Percentiles rank a stretch among this genome's conserved stretches.
phyloP scores from a whole-genome alignment of 768 basidiomycete species.

The Suillus decipiens region DNA sequence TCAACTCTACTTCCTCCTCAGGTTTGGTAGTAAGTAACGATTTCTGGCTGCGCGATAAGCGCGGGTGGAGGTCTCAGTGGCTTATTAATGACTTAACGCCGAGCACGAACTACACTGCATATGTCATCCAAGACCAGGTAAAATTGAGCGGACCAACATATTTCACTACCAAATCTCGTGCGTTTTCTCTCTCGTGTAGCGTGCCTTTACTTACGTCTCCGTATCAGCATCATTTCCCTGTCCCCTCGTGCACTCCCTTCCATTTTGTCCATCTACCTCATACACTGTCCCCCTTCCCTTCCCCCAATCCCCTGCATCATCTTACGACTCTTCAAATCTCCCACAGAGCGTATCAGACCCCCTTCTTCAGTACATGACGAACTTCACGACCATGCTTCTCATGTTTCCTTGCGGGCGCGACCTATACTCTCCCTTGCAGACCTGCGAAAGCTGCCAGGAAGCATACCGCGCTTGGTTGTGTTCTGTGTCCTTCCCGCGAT shows the following conservation, averaged over 20 bases:
- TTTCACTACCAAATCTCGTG: conserved; percentile 68
- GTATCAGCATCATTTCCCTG: conserved; percentile 64
- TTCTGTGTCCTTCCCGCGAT: conserved; percentile 70
- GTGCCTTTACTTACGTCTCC: conserved; percentile 3
- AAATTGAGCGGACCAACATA: conserved; percentile 69
- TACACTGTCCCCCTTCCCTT: conserved; percentile 70
- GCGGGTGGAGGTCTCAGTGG: conserved; percentile 74
- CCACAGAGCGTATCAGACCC: conserved; percentile 49
- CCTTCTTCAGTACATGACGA: conserved; percentile 60
- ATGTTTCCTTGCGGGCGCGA: conserved; percentile 82
- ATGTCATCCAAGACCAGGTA: conserved; percentile 54
- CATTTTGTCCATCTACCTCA: conserved; percentile 70
- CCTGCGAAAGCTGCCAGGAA: conserved; percentile 72
- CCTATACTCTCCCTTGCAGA: conserved; percentile 73
- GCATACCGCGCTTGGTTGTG: conserved; percentile 83
- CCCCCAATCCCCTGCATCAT: conserved; percentile 41
- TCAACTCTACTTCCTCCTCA: conserved; percentile 41
- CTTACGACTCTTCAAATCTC: conserved; percentile 54
- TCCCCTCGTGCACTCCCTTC: conserved; percentile 66
- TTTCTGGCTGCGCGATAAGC: conserved; percentile 55
- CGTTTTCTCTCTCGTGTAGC: background rate
- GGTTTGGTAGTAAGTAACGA: conserved; percentile 46
- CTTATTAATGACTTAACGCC: conserved; percentile 58
- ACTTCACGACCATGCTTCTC: conserved; percentile 72
- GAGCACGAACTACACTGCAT: conserved; percentile 79